Conservation (phyloP, 2,329 filamentous ascomycete species). For the Aspergillus fischeri region DNA sequence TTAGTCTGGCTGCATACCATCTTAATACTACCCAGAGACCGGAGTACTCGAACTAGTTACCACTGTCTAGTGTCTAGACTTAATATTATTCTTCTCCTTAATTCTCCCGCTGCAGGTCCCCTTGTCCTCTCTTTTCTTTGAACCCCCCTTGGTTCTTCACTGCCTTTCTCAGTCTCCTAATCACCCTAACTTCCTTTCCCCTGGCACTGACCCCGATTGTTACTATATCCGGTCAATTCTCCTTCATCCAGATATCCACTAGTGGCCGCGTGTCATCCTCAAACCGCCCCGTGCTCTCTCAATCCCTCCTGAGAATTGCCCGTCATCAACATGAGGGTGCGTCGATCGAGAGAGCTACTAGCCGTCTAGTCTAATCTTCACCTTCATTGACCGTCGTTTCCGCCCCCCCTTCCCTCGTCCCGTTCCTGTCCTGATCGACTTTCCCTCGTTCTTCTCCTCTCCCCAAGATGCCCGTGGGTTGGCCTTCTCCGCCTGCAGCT, state of each 20-base stretch:
- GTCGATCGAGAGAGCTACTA: neutral
- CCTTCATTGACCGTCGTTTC: neutral
- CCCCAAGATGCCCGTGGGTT: slow-evolving; percentile 4
- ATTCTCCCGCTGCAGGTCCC: neutral
- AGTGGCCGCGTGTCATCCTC: neutral
- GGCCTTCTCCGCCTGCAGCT: slow-evolving; percentile 19
- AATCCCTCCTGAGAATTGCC: neutral
- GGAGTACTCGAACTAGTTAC: no score
- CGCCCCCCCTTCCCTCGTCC: neutral
- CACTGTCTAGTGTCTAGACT: no score
- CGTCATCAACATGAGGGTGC: neutral
- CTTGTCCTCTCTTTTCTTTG: neutral
- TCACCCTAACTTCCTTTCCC: neutral
- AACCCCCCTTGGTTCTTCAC: neutral
- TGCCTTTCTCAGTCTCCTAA: neutral
- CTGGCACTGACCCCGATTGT: neutral
- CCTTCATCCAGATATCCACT: neutral
- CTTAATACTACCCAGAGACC: neutral
- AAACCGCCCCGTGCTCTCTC: neutral
- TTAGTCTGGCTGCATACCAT: neutral
- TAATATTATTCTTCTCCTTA: neutral
- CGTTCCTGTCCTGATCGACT: neutral
- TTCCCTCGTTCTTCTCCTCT: neutral
- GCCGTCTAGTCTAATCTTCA: neutral
- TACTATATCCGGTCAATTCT: neutral